Conservation (phyloP, 2,329 filamentous ascomycete species). For the Camillea tinctor region DNA sequence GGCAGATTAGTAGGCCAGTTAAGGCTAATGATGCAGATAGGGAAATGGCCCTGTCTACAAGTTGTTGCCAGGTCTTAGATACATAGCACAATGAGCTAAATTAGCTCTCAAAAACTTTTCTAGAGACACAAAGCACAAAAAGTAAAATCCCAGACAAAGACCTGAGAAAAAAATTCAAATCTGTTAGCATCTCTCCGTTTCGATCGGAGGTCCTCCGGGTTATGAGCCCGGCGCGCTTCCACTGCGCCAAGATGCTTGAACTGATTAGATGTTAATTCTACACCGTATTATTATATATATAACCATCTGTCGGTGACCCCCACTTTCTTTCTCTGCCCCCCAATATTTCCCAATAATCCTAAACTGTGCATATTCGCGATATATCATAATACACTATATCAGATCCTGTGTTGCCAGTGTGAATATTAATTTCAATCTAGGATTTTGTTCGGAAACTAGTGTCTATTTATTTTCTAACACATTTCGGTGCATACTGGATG, state of each 20-base stretch:
- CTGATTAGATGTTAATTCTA: background rate
- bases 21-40: background rate
- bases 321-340: background rate
- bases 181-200: constrained; percentile 33
- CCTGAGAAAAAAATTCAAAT: constrained; percentile 3
- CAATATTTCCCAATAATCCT: no score
- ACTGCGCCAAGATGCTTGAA: background rate
- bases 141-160: background rate
- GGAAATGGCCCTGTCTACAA: no score
- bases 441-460: no score
- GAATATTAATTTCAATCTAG: no score
- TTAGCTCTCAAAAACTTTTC: background rate
- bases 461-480: no score
- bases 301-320: background rate
- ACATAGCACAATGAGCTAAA: background rate
- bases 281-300: no score
- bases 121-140: background rate
- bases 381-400: no score
- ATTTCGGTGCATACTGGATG: no score
- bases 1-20: background rate
- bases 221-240: constrained; percentile 31
- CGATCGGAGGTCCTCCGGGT: constrained; percentile 36
- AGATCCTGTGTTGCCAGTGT: no score
- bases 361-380: no score
- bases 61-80: background rate